Conservation (phyloP, 805 yeast genomes). For the Kazachstania psychrophila region DNA sequence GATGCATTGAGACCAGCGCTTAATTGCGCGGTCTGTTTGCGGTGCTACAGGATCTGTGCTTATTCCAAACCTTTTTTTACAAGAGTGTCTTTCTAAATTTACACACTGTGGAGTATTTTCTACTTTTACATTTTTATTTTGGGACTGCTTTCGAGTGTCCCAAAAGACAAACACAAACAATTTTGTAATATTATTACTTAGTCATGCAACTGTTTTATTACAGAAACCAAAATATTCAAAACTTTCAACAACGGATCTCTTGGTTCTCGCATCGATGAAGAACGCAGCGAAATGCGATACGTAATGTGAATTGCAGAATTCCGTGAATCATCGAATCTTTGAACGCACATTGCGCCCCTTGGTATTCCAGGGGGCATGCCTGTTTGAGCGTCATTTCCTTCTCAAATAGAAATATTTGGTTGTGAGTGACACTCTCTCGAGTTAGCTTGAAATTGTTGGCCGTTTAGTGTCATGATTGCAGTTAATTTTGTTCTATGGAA, state of each 20-base stretch:
- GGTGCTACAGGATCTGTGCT: slow-evolving; percentile 6
- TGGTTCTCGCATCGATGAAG: slow-evolving; percentile 39
- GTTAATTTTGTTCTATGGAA: not conserved
- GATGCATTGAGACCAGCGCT: slow-evolving; percentile 19
- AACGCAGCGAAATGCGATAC: slow-evolving; percentile 39
- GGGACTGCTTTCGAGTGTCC: slow-evolving; percentile 9
- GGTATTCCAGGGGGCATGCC: slow-evolving; percentile 34
- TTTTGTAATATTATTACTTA: slow-evolving; percentile 6
- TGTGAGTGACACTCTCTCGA: slow-evolving; percentile 27
- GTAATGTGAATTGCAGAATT: slow-evolving; percentile 32
- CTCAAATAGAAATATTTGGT: slow-evolving; percentile 30
- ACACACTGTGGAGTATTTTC: slow-evolving; percentile 19
- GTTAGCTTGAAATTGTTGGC: slow-evolving; percentile 29
- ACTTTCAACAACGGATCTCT: slow-evolving; percentile 37
- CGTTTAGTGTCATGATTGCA: slow-evolving; percentile 8
- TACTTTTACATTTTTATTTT: slow-evolving; percentile 10
- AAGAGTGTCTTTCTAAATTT: not conserved
- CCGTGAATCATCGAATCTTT: slow-evolving; percentile 39
- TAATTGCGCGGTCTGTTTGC: slow-evolving; percentile 24
- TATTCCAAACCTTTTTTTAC: not conserved
- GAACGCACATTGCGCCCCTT: slow-evolving; percentile 40
- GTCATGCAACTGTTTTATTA: not conserved
- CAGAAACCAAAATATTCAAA: slow-evolving; percentile 25
- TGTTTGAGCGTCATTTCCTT: slow-evolving; percentile 35
- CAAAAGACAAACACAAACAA: slow-evolving; percentile 17